Percentiles rank a stretch among this genome's conserved stretches.
These are phyloP conservation scores for Xylaria curta DNA, from an alignment of 495 filamentous ascomycete species.

Conservation along the genomic window DNA sequence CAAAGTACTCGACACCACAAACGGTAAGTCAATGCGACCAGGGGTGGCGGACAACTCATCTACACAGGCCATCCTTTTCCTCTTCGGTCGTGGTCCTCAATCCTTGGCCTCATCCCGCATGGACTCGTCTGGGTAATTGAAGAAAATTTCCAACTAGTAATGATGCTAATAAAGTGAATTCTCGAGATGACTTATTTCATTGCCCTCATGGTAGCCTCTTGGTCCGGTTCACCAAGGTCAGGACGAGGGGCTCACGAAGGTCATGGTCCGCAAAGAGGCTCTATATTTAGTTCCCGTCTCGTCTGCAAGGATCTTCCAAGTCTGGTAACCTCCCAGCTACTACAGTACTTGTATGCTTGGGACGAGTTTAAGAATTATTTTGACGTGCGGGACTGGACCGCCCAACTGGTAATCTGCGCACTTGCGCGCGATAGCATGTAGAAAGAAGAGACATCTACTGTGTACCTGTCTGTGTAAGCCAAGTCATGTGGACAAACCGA, in stretches of 20 bases:
- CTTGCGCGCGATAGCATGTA: background rate
- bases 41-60: constrained; percentile 29
- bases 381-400: constrained; percentile 2
- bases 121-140: background rate
- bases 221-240: background rate
- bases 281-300: constrained; percentile 19
- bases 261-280: constrained; percentile 1
- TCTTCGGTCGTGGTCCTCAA: constrained; percentile 6
- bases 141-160: background rate
- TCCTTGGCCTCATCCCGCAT: constrained; percentile 3
- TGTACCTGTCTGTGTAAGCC: background rate
- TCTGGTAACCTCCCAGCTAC: background rate
- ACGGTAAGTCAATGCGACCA: constrained; percentile 24
- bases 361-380: background rate
- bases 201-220: background rate
- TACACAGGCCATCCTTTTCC: constrained; percentile 16
- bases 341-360: background rate
- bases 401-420: constrained; percentile 11
- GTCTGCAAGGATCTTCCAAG: constrained; percentile 18
- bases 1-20: background rate
- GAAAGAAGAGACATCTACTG: background rate
- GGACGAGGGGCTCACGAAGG: background rate
- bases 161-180: background rate
- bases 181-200: background rate
- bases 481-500: constrained; percentile 28